Evolutionary conservation across 164 flowering plant species (phyloP).

Genomic region (Sedum album): DNA sequence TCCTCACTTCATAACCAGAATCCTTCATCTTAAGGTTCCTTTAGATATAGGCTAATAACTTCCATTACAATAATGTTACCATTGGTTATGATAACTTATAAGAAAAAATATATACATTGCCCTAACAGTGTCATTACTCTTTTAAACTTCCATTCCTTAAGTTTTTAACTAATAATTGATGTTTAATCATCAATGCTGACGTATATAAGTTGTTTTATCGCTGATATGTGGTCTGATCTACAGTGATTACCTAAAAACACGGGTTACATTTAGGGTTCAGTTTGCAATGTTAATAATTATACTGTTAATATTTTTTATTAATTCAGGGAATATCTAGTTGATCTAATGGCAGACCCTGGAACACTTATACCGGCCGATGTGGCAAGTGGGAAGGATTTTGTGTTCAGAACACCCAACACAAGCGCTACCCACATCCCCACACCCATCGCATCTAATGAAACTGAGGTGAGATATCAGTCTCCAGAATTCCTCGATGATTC

Average conservation of each 20-base stretch:
- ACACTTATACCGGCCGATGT: slow-evolving; percentile 91
- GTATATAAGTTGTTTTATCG: background rate
- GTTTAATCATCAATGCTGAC: background rate
- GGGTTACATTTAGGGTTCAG: too few species aligned
- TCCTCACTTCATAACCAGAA: too few species aligned
- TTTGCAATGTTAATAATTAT: background rate
- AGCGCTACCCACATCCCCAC: slow-evolving; percentile 27
- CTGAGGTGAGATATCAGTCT: slow-evolving; percentile 18
- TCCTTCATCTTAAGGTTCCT: too few species aligned
- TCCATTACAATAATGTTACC: background rate
- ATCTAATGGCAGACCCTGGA: slow-evolving; percentile 99
- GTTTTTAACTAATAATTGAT: background rate
- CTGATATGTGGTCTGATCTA: background rate
- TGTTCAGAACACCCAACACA: slow-evolving; percentile 36
- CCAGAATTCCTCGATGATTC: slow-evolving; percentile 20
- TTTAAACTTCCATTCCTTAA: background rate
- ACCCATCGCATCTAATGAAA: slow-evolving; percentile 25
- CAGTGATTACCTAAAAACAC: too few species aligned
- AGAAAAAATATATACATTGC: too few species aligned
- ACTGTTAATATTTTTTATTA: slow-evolving; percentile 5
- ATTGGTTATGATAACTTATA: too few species aligned
- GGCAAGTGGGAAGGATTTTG: slow-evolving; percentile 46
- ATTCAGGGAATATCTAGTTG: slow-evolving; percentile 90
- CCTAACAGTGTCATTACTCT: too few species aligned
- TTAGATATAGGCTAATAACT: background rate